phyloP scores from a whole-genome alignment of 2,329 filamentous ascomycete species.

The Fusarium goolgardi region DNA sequence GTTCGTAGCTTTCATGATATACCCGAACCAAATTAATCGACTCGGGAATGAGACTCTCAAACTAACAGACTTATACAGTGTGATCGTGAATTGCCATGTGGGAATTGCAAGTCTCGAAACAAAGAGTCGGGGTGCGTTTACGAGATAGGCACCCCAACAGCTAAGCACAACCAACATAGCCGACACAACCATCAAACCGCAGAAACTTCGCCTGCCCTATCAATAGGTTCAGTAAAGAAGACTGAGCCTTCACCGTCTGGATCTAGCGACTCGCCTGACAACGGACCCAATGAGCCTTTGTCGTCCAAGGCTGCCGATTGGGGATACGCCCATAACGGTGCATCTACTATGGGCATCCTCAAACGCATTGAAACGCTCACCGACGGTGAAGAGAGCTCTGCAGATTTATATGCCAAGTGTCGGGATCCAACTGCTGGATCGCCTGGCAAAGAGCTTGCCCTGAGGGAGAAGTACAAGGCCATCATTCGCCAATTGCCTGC shows the following conservation, averaged over 20 bases:
- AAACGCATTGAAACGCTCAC: slow-evolving; percentile 63
- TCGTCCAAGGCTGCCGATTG: slow-evolving; percentile 60
- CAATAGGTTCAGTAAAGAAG: not conserved
- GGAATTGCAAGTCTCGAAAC: slow-evolving; percentile 68
- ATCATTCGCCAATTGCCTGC: slow-evolving; percentile 69
- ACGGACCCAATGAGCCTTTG: slow-evolving; percentile 49
- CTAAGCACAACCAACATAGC: slow-evolving; percentile 44
- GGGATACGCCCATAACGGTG: slow-evolving; percentile 64
- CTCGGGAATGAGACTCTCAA: not conserved
- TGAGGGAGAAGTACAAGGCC: slow-evolving; percentile 68
- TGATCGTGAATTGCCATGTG: slow-evolving; percentile 69
- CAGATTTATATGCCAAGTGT: not conserved
- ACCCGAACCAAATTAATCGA: too few species aligned
- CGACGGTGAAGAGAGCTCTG: slow-evolving; percentile 46
- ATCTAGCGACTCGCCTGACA: slow-evolving; percentile 3
- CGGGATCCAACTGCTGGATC: slow-evolving; percentile 1
- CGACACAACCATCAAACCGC: slow-evolving; percentile 4
- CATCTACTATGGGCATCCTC: slow-evolving; percentile 67
- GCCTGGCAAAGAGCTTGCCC: slow-evolving; percentile 51
- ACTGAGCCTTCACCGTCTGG: not conserved
- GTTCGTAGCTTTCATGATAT: slow-evolving; percentile 46
- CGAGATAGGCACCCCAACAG: slow-evolving; percentile 62
- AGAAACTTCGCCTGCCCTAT: not conserved
- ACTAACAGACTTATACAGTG: slow-evolving; percentile 55
- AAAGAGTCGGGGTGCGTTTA: slow-evolving; percentile 68